Base-by-base conservation (phyloP, 371 early-diverging fungal genomes). In the Mortierella sp. region DNA sequence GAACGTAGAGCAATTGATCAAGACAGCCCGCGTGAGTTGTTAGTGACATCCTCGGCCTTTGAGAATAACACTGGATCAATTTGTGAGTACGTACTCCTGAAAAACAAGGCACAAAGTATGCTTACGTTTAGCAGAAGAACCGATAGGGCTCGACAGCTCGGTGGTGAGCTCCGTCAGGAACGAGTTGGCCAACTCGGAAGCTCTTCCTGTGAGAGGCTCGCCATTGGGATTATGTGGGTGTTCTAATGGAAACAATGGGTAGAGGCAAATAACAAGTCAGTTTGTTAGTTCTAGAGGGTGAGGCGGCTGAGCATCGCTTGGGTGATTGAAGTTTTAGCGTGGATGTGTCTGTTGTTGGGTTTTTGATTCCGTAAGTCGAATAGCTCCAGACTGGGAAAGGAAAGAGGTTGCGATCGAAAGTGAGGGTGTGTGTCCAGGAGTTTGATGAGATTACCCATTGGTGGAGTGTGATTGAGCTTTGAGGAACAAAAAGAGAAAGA, bases 111-210 rank as follows among this genome's bases (percentile, higher is more conserved):
- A 52, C 21, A 54, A 19, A 28, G 31, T 13, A 24, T n/a, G 70
- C 83, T 68, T 80, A 86, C 86, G 82, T 45, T 82, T 86, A 7
- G 63, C 6, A 26, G 75, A 75, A 16, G 74, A 50, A 19, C 83
- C 76, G 74, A 82, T 75, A 28, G 82, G 70, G 21, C 55, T 75
- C 5, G 78, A 50, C 5, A 86, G 86, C 47, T 81, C 81, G 47
- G 76, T 74, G 1, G 79, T 84, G 48, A 84, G 79, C 42, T 86
- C 86, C 48, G 82, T 82, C n/a, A 86, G 72, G 57, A 86, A 86
- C 16, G 86, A 86, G 68, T 82, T 75, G 54, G 86, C 86, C 34
- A 85, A 55, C 72, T 85, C 86, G 47, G 86, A 85, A 14, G 86
- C 86, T 60, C 86, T 76, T 31, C 86, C 86, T 52, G 86, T 77